Conservation (phyloP, 805 yeast genomes). For the Ogataea polymorpha region DNA sequence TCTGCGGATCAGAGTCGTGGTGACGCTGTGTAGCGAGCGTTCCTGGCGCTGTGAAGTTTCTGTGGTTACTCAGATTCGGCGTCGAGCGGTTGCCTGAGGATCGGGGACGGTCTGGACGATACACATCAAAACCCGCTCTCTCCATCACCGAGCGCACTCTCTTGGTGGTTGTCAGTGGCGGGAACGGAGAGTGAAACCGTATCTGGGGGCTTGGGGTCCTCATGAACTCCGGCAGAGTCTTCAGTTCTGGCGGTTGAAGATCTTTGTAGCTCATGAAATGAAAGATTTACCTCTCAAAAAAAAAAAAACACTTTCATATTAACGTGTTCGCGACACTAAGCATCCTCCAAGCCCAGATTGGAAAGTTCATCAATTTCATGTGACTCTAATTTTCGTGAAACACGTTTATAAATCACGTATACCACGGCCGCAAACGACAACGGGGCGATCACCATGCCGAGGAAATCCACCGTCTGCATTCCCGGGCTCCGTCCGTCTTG, state of each 20-base stretch:
- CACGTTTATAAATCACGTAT: slow-evolving; percentile 3
- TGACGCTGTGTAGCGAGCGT: slow-evolving; percentile 6
- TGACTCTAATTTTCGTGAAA: background rate
- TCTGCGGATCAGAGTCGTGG: slow-evolving; percentile 16
- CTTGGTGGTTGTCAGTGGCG: slow-evolving; percentile 62
- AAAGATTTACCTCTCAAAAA: background rate
- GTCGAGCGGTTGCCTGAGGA: slow-evolving; percentile 11
- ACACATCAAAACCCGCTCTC: slow-evolving; percentile 76
- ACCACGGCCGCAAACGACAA: slow-evolving; percentile 49
- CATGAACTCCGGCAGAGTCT: slow-evolving; percentile 33
- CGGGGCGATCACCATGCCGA: slow-evolving; percentile 58
- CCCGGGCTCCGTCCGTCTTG: slow-evolving; percentile 43
- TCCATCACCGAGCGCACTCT: slow-evolving; percentile 71
- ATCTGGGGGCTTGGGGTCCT: slow-evolving; percentile 31
- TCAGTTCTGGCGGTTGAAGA: slow-evolving; percentile 22
- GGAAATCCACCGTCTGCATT: slow-evolving; percentile 56
- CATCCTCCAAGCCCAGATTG: slow-evolving; percentile 5
- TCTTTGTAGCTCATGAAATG: slow-evolving; percentile 14
- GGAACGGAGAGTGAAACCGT: slow-evolving; percentile 56
- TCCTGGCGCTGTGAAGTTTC: slow-evolving; percentile 26
- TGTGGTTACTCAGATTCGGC: slow-evolving; percentile 9
- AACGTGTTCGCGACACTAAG: slow-evolving; percentile 3
- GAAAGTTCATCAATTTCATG: background rate
- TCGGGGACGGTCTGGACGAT: slow-evolving; percentile 28
- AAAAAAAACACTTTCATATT: background rate